These are phyloP conservation scores for Kwoniella sp. DNA, from an alignment of 768 basidiomycete genomes.

Conservation along the genomic window DNA sequence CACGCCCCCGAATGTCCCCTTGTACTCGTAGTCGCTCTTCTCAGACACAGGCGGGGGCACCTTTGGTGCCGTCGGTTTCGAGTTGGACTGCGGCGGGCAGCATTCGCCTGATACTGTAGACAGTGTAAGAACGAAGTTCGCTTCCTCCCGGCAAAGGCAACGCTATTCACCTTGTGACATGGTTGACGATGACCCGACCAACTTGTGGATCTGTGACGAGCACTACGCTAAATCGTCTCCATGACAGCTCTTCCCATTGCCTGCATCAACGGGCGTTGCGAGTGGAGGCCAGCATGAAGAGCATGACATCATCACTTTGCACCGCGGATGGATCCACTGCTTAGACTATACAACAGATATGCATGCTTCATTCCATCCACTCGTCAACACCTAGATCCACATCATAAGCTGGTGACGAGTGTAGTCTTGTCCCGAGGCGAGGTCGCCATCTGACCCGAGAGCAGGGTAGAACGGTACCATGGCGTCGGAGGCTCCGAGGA, in stretches of 20 bases:
- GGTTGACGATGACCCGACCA: background rate
- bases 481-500: conserved; percentile 83
- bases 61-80: conserved; percentile 14
- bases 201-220: background rate
- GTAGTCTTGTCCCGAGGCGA: conserved; percentile 44
- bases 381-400: conserved; percentile 28
- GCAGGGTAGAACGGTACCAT: conserved; percentile 95
- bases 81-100: conserved; percentile 25
- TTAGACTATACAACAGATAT: conserved; percentile 6
- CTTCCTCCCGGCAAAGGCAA: background rate
- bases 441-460: conserved; percentile 78
- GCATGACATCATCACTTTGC: background rate
- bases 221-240: no score
- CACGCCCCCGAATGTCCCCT: conserved; percentile 26
- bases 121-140: conserved; percentile 1
- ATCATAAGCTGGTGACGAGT: conserved; percentile 44
- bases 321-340: background rate
- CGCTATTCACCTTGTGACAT: conserved; percentile 2
- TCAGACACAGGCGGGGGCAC: conserved; percentile 27
- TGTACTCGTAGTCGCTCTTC: conserved; percentile 26
- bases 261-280: no score
- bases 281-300: background rate
- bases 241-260: no score
- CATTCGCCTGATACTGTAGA: conserved; percentile 12
- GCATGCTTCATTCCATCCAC: background rate